Conservation (phyloP, 2,329 filamentous ascomycete genomes). For the Rosellinia necatrix region DNA sequence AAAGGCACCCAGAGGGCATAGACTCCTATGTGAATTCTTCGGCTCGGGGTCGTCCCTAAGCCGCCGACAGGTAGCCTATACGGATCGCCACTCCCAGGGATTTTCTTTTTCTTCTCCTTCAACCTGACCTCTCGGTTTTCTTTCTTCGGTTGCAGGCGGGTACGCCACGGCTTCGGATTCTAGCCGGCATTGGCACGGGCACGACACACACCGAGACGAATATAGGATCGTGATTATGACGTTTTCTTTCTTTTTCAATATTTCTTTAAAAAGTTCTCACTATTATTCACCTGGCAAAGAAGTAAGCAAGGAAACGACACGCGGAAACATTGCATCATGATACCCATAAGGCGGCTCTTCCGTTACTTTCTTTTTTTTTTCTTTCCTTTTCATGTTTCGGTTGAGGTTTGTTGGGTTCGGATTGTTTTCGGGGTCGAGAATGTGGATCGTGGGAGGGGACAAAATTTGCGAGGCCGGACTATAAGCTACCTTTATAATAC, state of each 20-base stretch:
- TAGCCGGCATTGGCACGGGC: background rate
- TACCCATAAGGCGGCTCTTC: constrained; percentile 20
- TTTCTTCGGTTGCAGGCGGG: background rate
- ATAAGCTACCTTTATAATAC: too few species aligned
- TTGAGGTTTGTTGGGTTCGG: background rate
- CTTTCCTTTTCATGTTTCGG: background rate
- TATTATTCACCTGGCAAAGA: background rate
- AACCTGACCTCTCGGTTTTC: background rate
- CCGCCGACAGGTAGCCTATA: too few species aligned
- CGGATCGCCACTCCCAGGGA: background rate
- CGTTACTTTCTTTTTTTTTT: background rate
- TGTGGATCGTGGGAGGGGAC: background rate
- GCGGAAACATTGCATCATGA: constrained; percentile 13
- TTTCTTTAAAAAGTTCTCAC: background rate
- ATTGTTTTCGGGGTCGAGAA: background rate
- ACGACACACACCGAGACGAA: background rate
- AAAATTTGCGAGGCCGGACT: too few species aligned
- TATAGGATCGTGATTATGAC: background rate
- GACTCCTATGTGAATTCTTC: background rate
- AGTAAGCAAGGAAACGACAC: background rate
- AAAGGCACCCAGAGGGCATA: background rate
- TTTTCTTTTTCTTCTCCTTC: too few species aligned
- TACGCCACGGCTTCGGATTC: background rate
- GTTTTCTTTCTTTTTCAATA: background rate
- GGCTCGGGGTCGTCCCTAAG: too few species aligned